Conservation (phyloP, 495 filamentous ascomycete genomes). For the Penicillium bialowiezense region DNA sequence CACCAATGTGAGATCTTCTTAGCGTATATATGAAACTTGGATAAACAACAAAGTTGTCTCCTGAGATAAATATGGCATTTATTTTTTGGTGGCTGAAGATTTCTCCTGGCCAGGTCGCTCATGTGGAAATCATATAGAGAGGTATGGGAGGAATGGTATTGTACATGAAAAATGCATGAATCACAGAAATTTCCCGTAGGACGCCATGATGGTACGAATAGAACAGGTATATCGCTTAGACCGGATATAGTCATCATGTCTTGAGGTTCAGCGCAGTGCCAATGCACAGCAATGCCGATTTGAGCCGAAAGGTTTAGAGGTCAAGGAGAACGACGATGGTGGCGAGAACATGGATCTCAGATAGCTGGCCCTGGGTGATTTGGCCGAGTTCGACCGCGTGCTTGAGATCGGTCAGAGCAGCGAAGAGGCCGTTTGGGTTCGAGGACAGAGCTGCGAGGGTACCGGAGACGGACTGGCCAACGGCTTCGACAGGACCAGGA, state of each 20-base stretch:
- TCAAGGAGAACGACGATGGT: conserved; percentile 15
- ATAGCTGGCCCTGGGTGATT: conserved; percentile 13
- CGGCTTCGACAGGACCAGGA: background rate
- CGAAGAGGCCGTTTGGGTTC: conserved; percentile 17
- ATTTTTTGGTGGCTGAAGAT: background rate
- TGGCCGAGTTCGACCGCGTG: conserved; percentile 10
- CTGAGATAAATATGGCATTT: background rate
- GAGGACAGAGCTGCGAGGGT: background rate
- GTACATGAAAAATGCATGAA: conserved; percentile 5
- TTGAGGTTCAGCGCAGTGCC: conserved; percentile 8
- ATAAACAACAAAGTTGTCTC: no score
- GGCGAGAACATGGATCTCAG: conserved; percentile 15
- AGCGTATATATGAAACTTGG: no score
- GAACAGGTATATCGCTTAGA: conserved; percentile 2
- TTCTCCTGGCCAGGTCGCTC: background rate
- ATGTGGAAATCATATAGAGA: conserved; percentile 1
- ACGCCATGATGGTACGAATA: background rate
- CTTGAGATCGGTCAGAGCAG: conserved; percentile 16
- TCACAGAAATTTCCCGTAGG: background rate
- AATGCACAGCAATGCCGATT: no score
- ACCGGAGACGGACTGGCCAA: background rate
- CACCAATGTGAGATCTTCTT: no score
- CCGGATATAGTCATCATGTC: conserved; percentile 12
- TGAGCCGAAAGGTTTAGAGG: conserved; percentile 2
- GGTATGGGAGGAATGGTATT: conserved; percentile 10